phyloP scores from a whole-genome alignment of 495 filamentous ascomycete genomes.

The Penicillium maclennaniae region DNA sequence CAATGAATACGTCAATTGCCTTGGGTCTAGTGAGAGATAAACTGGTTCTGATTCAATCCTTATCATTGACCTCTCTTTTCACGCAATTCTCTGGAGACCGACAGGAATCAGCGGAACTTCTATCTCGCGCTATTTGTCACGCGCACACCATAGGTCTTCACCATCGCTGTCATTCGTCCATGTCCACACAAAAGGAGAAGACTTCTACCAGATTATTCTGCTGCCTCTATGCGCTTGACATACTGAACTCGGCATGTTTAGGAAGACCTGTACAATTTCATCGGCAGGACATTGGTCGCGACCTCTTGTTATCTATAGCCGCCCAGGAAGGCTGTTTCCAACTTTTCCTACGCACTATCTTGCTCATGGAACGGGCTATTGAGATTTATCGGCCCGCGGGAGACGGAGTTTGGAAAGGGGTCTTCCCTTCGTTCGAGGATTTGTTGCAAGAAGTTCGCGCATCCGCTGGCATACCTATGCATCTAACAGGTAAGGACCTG shows the following conservation, averaged over 20 bases:
- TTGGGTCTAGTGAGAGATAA: conserved; percentile 1
- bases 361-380: neutral
- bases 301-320: neutral
- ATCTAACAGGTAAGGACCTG: neutral
- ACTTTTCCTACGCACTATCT: conserved; percentile 2
- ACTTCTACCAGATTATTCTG: conserved; percentile 1
- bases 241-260: conserved; percentile 1
- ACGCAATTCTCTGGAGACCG: conserved; percentile 4
- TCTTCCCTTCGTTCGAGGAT: conserved; percentile 3
- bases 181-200: neutral
- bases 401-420: neutral
- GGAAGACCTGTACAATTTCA: conserved; percentile 3
- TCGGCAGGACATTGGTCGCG: conserved; percentile 1
- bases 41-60: conserved; percentile 1
- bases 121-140: conserved; percentile 3
- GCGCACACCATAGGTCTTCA: conserved; percentile 2
- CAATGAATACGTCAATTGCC: conserved; percentile 1
- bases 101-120: conserved; percentile 5
- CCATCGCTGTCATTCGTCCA: neutral
- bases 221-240: conserved; percentile 3
- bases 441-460: neutral
- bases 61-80: conserved; percentile 3
- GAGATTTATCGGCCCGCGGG: neutral
- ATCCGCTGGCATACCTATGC: neutral
- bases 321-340: conserved; percentile 1